Conservation (phyloP, 2,329 filamentous ascomycete species). For the Neofusicoccum umdonicola region DNA sequence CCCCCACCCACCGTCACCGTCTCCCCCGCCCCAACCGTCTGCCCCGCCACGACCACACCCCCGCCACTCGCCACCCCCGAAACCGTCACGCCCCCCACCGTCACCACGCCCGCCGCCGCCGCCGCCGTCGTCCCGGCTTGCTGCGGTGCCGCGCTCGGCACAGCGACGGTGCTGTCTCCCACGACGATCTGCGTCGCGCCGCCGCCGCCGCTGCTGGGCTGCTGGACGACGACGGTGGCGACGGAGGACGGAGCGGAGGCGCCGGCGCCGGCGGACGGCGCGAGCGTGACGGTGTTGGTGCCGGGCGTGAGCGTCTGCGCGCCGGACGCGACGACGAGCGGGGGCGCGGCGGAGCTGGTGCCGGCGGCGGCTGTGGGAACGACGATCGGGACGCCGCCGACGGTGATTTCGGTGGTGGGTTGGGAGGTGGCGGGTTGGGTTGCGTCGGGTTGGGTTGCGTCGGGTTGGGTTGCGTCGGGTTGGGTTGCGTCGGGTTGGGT, state of each 20-base stretch:
- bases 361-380: not conserved
- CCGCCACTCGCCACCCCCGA: too few species aligned
- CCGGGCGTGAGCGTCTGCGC: not conserved
- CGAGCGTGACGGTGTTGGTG: not conserved
- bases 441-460: too few species aligned
- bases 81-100: not conserved
- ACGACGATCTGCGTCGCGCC: not conserved
- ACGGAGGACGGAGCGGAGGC: not conserved
- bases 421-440: not conserved
- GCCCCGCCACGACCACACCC: too few species aligned
- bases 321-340: not conserved
- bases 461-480: too few species aligned
- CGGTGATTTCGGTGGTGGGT: not conserved
- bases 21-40: too few species aligned
- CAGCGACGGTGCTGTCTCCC: not conserved
- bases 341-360: too few species aligned
- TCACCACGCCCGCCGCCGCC: not conserved
- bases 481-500: too few species aligned
- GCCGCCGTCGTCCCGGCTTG: too few species aligned
- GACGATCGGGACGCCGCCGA: not conserved
- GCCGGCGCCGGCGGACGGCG: not conserved
- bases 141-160: not conserved
- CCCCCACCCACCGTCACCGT: too few species aligned
- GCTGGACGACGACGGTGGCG: not conserved
- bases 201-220: not conserved